Percentiles rank a stretch among this genome's conserved stretches.
phyloP scores from a whole-genome alignment of 2,329 filamentous ascomycete species.

The Pseudocercospora fuligena region DNA sequence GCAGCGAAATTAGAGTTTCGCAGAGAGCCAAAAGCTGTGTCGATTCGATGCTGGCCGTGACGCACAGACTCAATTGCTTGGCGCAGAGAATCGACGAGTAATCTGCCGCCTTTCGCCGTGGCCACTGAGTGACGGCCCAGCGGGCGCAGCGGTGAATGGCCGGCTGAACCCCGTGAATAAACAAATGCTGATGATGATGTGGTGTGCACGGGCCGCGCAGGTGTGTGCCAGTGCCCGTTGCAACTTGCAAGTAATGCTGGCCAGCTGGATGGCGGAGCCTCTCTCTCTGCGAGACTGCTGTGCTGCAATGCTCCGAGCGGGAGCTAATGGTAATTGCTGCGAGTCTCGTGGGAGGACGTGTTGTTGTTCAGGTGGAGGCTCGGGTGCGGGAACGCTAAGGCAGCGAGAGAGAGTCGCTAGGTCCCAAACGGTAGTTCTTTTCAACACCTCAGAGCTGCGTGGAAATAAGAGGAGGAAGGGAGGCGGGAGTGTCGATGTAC shows the following conservation, averaged over 20 bases:
- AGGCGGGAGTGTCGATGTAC: not conserved
- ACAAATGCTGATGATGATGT: conserved; percentile 15
- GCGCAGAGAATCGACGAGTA: conserved; percentile 20
- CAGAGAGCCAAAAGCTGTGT: conserved; percentile 18
- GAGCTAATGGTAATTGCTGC: conserved; percentile 7
- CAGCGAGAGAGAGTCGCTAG: conserved; percentile 10
- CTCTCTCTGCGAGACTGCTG: not conserved
- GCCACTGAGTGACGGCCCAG: conserved; percentile 19
- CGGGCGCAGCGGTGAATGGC: conserved; percentile 21
- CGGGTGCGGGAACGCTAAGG: conserved; percentile 21
- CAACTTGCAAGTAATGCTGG: conserved; percentile 8
- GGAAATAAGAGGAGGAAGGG: not conserved
- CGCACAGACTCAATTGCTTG: conserved; percentile 25
- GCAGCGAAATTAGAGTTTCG: conserved; percentile 24
- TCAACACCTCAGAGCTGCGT: conserved; percentile 13
- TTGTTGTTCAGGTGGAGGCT: conserved; percentile 9
- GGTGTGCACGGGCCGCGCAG: conserved; percentile 23
- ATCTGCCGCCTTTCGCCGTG: conserved; percentile 24
- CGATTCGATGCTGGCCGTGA: conserved; percentile 20
- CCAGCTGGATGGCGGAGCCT: conserved; percentile 1
- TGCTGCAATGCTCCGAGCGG: conserved; percentile 7
- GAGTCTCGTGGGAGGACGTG: conserved; percentile 9
- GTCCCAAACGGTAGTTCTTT: conserved; percentile 21
- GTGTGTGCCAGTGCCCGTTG: conserved; percentile 9
- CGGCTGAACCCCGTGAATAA: conserved; percentile 26